These are phyloP conservation scores for Cercophora sp. DNA, from an alignment of 495 filamentous ascomycete species.

Conservation along the genomic window DNA sequence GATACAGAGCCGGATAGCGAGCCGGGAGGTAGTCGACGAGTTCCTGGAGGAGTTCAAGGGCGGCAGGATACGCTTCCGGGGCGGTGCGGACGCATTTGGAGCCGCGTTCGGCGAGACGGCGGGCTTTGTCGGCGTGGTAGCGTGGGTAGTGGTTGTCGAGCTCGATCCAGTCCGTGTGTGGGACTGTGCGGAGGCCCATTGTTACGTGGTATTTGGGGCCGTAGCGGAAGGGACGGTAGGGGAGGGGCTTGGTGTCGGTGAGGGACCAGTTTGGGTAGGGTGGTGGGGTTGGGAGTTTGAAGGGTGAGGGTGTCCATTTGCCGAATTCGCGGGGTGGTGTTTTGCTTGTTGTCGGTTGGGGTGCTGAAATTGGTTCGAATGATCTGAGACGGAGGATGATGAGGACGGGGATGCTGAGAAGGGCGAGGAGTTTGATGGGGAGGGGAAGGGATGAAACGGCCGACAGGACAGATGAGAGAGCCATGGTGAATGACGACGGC, in stretches of 20 bases:
- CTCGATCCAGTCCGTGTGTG: conserved; percentile 84
- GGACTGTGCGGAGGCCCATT: conserved; percentile 76
- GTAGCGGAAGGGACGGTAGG: conserved; percentile 81
- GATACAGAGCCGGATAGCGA: conserved; percentile 72
- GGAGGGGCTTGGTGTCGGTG: conserved; percentile 65
- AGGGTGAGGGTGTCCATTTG: conserved; percentile 70
- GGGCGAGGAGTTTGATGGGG: no score
- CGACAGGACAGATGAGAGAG: no score
- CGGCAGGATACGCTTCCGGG: conserved; percentile 71
- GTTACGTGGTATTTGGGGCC: conserved; percentile 70
- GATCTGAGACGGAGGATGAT: no score
- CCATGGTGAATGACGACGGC: no score
- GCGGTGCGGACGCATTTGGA: conserved; percentile 65
- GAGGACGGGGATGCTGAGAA: no score
- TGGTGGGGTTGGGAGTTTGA: conserved; percentile 61
- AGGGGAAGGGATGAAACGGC: no score
- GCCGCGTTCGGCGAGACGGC: conserved; percentile 67
- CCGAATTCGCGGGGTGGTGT: conserved; percentile 8
- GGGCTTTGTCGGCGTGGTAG: conserved; percentile 71
- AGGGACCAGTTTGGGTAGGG: conserved; percentile 73
- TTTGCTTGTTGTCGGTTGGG: no score
- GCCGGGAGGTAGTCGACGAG: conserved; percentile 72
- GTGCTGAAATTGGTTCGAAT: no score
- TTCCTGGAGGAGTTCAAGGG: conserved; percentile 76
- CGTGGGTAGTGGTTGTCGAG: conserved; percentile 78